Base-by-base conservation (phyloP, 23 red algal genomes). In the Gracilaria domingensis region DNA sequence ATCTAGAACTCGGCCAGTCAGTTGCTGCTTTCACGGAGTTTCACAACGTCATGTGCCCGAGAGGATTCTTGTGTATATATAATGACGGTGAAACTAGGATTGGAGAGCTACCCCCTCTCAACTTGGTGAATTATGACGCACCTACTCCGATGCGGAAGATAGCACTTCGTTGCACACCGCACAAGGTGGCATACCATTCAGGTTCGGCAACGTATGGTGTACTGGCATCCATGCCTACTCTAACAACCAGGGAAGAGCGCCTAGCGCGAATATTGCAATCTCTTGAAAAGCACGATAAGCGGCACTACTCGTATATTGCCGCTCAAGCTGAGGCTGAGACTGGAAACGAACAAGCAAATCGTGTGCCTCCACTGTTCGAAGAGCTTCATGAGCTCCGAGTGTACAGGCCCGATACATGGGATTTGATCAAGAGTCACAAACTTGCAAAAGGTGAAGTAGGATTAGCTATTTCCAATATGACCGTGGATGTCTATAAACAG, bases 391-490 rank as follows among this genome's bases (percentile, higher is more conserved):
- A 98, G 39, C 49, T 98, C 13, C 83, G 85, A 48, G 67, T 94
- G 26, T 98, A 98, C 61, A 79, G 95, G 38, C 91, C 91, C 18
- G 95, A 98, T 56, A 90, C 74, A 16, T 98, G 95, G 95, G 86
- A 98, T 30, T 79, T 98, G 34, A 86, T 98, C 48, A 79, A 94
- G 57, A 93, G 81, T 37, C 70, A 73, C n/a, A 84, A 82, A 62
- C 72, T 98, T 25, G 69, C 90, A 32, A 81, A 87, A 53, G 87
- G 88, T 21, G 95, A 98, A 61, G 95, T 91, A 30, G 95, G 87
- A 28, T 78, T 98, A 36, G 93, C 95, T 20, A 84, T 92, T 36
- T 74, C 85, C 11, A 91, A 85, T 53, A 98, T 95, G 85, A 77
- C 61, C 11, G 92, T 98, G 18, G 95, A 98, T 57, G 85, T 95